Evolutionary conservation across 2,329 filamentous ascomycete species (phyloP).

Genomic region (Alternaria metachromatica): DNA sequence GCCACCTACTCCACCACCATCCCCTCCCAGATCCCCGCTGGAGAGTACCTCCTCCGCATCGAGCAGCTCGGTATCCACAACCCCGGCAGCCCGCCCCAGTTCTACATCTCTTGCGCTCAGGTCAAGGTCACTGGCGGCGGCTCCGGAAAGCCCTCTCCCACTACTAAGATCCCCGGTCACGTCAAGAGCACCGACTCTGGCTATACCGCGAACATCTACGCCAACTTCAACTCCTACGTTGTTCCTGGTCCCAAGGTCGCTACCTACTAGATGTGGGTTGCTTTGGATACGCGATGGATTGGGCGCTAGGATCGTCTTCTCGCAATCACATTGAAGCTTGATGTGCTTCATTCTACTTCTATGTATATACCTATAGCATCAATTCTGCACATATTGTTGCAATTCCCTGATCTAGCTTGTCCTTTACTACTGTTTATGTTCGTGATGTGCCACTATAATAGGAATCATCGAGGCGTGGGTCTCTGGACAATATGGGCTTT

Average conservation of each 20-base stretch:
- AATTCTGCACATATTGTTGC: background rate
- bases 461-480: background rate
- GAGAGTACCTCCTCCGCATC: conserved; percentile 57
- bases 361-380: conserved; percentile 15
- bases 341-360: conserved; percentile 4
- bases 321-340: background rate
- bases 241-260: conserved; percentile 48
- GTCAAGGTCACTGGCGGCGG: conserved; percentile 54
- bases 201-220: conserved; percentile 50
- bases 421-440: background rate
- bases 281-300: background rate
- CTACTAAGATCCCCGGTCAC: conserved; percentile 42
- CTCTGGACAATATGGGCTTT: background rate
- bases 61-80: conserved; percentile 59
- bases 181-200: conserved; percentile 45
- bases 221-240: conserved; percentile 45
- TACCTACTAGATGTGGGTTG: conserved; percentile 35
- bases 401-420: background rate
- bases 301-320: background rate
- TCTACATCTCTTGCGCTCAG: conserved; percentile 54
- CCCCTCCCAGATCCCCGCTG: conserved; percentile 51
- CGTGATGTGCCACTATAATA: background rate
- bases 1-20: conserved; percentile 48
- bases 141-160: conserved; percentile 28
- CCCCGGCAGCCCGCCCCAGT: conserved; percentile 35